phyloP scores from a whole-genome alignment of 805 yeast species.

The Clavispora fructus region DNA sequence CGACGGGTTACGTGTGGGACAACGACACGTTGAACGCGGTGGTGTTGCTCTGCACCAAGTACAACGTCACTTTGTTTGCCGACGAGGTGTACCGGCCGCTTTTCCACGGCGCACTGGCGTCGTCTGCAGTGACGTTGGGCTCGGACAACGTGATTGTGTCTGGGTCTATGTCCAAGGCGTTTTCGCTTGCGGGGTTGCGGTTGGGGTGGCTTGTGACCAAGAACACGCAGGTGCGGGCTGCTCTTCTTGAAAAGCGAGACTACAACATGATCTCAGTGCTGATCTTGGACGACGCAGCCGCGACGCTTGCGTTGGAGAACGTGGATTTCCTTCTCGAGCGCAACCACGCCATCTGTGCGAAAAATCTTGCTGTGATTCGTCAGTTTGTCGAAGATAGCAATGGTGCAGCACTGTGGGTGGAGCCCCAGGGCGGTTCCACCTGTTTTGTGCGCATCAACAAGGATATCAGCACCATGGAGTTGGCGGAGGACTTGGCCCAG shows the following conservation, averaged over 20 bases:
- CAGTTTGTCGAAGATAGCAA: slow-evolving; percentile 24
- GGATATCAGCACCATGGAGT: slow-evolving; percentile 22
- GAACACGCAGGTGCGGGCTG: slow-evolving; percentile 23
- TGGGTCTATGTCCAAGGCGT: slow-evolving; percentile 51
- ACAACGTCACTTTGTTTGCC: slow-evolving; percentile 33
- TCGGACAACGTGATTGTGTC: slow-evolving; percentile 43
- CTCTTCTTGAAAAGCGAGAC: slow-evolving; percentile 39
- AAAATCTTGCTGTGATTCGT: slow-evolving; percentile 32
- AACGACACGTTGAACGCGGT: slow-evolving; percentile 27
- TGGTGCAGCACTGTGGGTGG: slow-evolving; percentile 35
- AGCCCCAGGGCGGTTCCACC: slow-evolving; percentile 46
- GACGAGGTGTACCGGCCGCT: slow-evolving; percentile 56
- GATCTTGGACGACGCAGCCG: slow-evolving; percentile 41
- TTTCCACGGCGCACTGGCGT: slow-evolving; percentile 32
- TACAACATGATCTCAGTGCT: slow-evolving; percentile 49
- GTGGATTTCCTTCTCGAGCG: slow-evolving; percentile 30
- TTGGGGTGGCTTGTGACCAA: slow-evolving; percentile 47
- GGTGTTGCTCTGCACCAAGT: slow-evolving; percentile 30
- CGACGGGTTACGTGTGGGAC: slow-evolving; percentile 38
- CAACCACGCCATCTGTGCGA: slow-evolving; percentile 34
- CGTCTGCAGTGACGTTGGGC: slow-evolving; percentile 35
- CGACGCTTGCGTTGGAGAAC: slow-evolving; percentile 38
- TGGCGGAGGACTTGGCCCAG: slow-evolving; percentile 33
- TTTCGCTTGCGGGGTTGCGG: slow-evolving; percentile 48
- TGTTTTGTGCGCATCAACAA: slow-evolving; percentile 33